These are phyloP conservation scores for Clitoria ternatea DNA, from an alignment of 306 rosid species.

Conservation along the genomic window DNA sequence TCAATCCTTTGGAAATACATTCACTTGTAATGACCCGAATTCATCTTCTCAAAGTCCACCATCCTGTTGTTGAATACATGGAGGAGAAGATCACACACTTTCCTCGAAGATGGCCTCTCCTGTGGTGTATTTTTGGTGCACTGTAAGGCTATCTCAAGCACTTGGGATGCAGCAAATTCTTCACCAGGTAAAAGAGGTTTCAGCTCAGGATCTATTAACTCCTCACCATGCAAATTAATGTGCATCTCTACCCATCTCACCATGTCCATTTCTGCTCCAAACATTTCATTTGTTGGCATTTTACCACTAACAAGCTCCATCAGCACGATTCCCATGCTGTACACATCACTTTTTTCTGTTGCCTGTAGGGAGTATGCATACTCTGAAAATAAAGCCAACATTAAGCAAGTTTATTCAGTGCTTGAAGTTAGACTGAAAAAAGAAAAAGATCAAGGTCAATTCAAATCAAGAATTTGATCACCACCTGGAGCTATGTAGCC, in stretches of 20 bases:
- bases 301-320: conserved; percentile 94
- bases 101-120: conserved; percentile 79
- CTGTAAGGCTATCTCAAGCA: conserved; percentile 83
- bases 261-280: conserved; percentile 86
- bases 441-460: neutral
- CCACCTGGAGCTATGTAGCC: conserved; percentile 98
- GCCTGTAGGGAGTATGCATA: conserved; percentile 80
- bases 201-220: conserved; percentile 60
- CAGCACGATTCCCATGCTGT: conserved; percentile 90
- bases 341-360: conserved; percentile 87
- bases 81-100: conserved; percentile 67
- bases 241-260: conserved; percentile 87
- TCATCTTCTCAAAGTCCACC: conserved; percentile 45
- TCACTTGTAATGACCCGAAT: conserved; percentile 21
- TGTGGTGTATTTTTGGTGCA: conserved; percentile 77
- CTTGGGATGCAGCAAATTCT: conserved; percentile 64
- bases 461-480: neutral
- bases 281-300: conserved; percentile 66
- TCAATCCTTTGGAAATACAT: conserved; percentile 7
- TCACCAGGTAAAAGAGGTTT: conserved; percentile 55
- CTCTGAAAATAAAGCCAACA: conserved; percentile 41
- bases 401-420: neutral
- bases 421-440: neutral
- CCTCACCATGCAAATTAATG: conserved; percentile 53
- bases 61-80: conserved; percentile 51